Evolutionary conservation across 371 early-diverging fungal species (phyloP).

Genomic region (Dinochytrium kinnereticum): DNA sequence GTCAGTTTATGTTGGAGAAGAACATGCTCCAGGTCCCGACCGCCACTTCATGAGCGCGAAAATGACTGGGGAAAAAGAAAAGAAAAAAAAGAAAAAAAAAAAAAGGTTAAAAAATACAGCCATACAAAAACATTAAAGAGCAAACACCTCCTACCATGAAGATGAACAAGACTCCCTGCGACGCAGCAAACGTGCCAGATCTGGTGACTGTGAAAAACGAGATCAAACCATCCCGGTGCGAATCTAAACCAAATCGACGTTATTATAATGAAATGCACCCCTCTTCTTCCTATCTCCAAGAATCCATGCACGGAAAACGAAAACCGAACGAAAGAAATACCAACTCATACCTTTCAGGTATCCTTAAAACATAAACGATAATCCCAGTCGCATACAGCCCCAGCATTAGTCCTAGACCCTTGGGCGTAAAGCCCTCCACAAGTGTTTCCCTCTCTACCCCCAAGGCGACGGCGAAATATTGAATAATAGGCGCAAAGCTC

Average conservation of each 20-base stretch:
- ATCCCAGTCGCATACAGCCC: conserved; percentile 35
- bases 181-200: conserved; percentile 79
- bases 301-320: no score
- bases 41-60: background rate
- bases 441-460: conserved; percentile 6
- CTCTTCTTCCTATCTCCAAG: no score
- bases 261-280: no score
- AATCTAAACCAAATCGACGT: no score
- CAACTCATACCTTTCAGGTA: conserved; percentile 75
- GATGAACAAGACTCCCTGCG: conserved; percentile 19
- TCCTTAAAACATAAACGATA: conserved; percentile 67
- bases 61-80: background rate
- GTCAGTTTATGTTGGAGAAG: no score
- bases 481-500: conserved; percentile 8
- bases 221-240: conserved; percentile 74
- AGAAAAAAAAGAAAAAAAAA: no score
- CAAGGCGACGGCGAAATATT: background rate
- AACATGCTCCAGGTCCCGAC: no score
- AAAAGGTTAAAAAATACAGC: no score
- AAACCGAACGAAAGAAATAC: no score
- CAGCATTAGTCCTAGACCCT: conserved; percentile 12
- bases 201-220: conserved; percentile 77
- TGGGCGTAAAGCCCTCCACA: conserved; percentile 12
- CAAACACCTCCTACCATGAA: conserved; percentile 27
- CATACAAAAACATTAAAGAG: no score